These are phyloP conservation scores for Plasmodium inui DNA, from an alignment of 169 alveolate species.

Conservation along the genomic window DNA sequence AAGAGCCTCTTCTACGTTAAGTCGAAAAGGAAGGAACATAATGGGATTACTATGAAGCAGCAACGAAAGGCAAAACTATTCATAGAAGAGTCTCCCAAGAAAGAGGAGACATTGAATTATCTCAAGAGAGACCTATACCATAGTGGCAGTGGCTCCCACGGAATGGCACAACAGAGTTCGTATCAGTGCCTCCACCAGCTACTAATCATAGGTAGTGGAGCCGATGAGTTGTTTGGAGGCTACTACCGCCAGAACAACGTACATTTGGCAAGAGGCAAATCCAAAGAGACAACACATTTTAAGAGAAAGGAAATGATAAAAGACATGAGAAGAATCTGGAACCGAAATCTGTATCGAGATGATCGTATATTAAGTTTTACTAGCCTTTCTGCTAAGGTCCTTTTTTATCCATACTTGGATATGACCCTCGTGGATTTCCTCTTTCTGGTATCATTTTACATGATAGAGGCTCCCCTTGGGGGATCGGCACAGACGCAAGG, in stretches of 20 bases:
- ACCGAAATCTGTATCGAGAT: constrained; percentile 82
- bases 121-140: neutral
- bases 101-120: neutral
- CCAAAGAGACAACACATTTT: neutral
- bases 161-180: neutral
- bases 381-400: constrained; percentile 59
- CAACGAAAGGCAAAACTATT: neutral
- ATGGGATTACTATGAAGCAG: neutral
- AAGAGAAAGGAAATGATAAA: constrained; percentile 56
- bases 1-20: constrained; percentile 4
- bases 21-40: neutral
- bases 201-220: constrained; percentile 83
- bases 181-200: constrained; percentile 17
- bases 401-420: constrained; percentile 73
- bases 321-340: constrained; percentile 82
- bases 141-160: neutral
- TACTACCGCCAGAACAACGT: constrained; percentile 81
- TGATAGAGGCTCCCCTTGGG: constrained; percentile 29
- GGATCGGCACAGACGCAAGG: neutral
- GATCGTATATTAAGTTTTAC: constrained; percentile 78
- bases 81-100: neutral
- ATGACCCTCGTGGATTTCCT: constrained; percentile 47
- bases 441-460: constrained; percentile 62
- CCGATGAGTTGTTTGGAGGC: constrained; percentile 86
- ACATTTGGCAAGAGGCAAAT: neutral